These are phyloP conservation scores for Saraca asoca DNA, from an alignment of 331 rosid species.

Conservation along the genomic window DNA sequence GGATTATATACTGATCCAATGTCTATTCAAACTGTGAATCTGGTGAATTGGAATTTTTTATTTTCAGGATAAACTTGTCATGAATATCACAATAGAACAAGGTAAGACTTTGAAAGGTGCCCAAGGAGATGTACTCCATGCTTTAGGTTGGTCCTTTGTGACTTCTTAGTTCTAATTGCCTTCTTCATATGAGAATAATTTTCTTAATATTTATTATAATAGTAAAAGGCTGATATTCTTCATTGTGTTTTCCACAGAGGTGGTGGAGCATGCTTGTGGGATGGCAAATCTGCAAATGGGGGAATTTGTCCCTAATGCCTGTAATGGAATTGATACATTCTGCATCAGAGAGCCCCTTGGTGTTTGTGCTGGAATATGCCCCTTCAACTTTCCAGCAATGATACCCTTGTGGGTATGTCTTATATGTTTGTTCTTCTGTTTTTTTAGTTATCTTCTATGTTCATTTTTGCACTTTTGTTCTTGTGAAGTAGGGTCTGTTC, in stretches of 20 bases:
- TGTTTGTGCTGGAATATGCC: constrained; percentile 83
- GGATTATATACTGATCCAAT: neutral
- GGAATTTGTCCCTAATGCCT: constrained; percentile 65
- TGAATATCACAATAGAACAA: constrained; percentile 59
- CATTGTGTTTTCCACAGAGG: constrained; percentile 46
- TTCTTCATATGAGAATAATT: constrained; percentile 16
- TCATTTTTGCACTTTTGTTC: neutral
- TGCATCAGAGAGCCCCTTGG: constrained; percentile 78
- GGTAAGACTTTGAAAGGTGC: constrained; percentile 70
- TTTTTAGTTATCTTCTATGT: constrained; percentile 2
- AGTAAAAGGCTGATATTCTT: constrained; percentile 20
- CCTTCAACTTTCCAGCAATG: constrained; percentile 61
- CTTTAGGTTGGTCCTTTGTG: constrained; percentile 58
- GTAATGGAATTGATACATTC: constrained; percentile 65
- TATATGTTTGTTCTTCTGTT: constrained; percentile 20
- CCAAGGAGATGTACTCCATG: constrained; percentile 61
- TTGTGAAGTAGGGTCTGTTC: constrained; percentile 15
- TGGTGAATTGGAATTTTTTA: neutral
- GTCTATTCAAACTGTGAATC: constrained; percentile 1
- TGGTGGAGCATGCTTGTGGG: constrained; percentile 76
- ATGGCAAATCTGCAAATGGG: constrained; percentile 69
- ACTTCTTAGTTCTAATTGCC: constrained; percentile 28
- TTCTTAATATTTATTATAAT: constrained; percentile 9
- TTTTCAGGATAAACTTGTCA: constrained; percentile 65
- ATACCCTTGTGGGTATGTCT: constrained; percentile 69